Evolutionary conservation across 495 filamentous ascomycete species (phyloP).

Genomic region (Chaetomidium leptoderma): DNA sequence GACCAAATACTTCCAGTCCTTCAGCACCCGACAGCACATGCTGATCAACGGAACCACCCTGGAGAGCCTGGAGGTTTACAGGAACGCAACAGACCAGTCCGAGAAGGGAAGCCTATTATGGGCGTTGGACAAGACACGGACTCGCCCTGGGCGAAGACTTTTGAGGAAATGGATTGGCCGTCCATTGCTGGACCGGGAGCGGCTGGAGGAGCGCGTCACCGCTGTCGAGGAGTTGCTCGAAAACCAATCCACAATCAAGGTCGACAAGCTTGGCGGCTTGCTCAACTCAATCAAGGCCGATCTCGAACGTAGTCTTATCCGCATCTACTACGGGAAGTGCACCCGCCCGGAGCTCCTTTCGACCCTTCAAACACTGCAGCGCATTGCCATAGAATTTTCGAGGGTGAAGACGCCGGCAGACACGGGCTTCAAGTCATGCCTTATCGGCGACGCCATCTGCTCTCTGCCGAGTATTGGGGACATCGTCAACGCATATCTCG

Average conservation of each 20-base stretch:
- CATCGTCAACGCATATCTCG: conserved; percentile 66
- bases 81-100: conserved; percentile 85
- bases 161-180: conserved; percentile 94
- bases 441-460: conserved; percentile 69
- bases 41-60: conserved; percentile 92
- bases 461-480: conserved; percentile 71
- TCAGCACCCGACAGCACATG: conserved; percentile 93
- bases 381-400: conserved; percentile 68
- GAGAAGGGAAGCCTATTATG: conserved; percentile 90
- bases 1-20: conserved; percentile 96
- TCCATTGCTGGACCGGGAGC: conserved; percentile 73
- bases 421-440: conserved; percentile 66
- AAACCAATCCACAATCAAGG: conserved; percentile 55
- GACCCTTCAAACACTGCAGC: conserved; percentile 79
- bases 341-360: conserved; percentile 83
- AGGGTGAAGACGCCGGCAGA: conserved; percentile 60
- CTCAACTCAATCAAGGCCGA: conserved; percentile 71
- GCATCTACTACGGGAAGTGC: conserved; percentile 96
- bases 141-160: conserved; percentile 81
- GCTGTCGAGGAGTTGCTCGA: conserved; percentile 88
- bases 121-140: conserved; percentile 89
- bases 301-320: conserved; percentile 84
- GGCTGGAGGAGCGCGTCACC: conserved; percentile 75
- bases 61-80: conserved; percentile 90
- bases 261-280: conserved; percentile 68